Conservation (phyloP, 2,329 filamentous ascomycete species). For the Beauveria sp. region DNA sequence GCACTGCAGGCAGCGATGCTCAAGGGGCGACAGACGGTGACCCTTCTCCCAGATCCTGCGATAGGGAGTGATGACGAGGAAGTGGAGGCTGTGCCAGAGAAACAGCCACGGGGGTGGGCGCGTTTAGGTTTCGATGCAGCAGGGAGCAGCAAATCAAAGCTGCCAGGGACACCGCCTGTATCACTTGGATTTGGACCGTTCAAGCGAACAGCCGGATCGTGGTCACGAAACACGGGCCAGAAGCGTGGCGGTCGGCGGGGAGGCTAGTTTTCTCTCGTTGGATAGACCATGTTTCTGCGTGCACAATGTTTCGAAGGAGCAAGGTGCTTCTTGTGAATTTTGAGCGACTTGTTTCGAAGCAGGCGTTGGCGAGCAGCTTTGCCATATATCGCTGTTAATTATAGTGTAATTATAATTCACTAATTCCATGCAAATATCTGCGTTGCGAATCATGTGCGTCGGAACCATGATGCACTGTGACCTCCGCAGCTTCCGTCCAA, state of each 20-base stretch:
- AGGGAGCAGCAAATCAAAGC: not conserved
- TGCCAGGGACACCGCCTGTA: slow-evolving; percentile 1
- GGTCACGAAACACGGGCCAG: slow-evolving; percentile 7
- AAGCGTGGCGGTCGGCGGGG: slow-evolving; percentile 10
- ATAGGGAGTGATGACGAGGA: not conserved
- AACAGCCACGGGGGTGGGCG: slow-evolving; percentile 4
- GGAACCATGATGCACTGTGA: not conserved
- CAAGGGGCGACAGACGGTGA: slow-evolving; percentile 19
- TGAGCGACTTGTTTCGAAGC: too few relatives aligned
- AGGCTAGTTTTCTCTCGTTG: slow-evolving; percentile 11
- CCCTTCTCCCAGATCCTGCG: not conserved
- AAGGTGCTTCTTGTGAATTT: not conserved
- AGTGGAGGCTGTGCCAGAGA: not conserved
- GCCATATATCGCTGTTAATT: not conserved
- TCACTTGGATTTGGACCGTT: slow-evolving; percentile 10
- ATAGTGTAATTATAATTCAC: not conserved
- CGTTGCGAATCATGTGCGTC: not conserved
- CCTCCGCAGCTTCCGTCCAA: not conserved
- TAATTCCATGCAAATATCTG: not conserved
- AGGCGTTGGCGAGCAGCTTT: too few relatives aligned
- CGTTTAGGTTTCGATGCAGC: not conserved
- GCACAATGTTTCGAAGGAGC: not conserved
- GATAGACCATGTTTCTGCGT: not conserved
- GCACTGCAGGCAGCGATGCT: slow-evolving; percentile 34
- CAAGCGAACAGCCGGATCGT: slow-evolving; percentile 9